Evolutionary conservation across 192 early-diverging fungal species (phyloP), one percentile per base, ranked within the genome.

Genomic region (Rhizophagus prolifer): DNA sequence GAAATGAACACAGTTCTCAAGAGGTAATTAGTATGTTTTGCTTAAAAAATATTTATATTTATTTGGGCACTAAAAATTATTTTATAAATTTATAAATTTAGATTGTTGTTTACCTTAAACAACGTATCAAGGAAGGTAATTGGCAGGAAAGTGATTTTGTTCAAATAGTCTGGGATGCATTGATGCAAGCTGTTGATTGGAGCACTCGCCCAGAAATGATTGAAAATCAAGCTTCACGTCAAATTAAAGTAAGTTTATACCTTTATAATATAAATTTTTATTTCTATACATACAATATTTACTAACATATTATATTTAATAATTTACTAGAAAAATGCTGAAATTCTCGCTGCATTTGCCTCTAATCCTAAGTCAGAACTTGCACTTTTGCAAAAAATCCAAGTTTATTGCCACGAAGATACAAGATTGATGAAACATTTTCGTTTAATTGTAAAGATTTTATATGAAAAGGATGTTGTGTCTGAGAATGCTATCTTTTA

Each of bases 401-500:
- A 98, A 86, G 81, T 89, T 63, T 88, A 90, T 79, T 94, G 91
- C 81, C 95, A 96, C 83, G 92, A 93, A 76, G 93, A 98, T 83
- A 91, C 93, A 7, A 92, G 92, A 65, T 90, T 98, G 75, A 91
- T 91, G 63, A 96, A 95, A 88, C 86, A 89, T 79, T 98, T 94
- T 87, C 89, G 92, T 71, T 86, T 88, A 76, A 94, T 97, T 58
- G 88, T 95, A 63, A 87, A 91, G 62, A 82, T 87, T 36, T 86
- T 98, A 70, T 98, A 98, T 90, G 90, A 95, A 81, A 85, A 92
- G 69, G 97, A 97, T 76, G 94, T 95, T 41, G 82, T 98, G 26
- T 95, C 95, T 7, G 96, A 96, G 75, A 92, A 88, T 73, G 95
- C 95, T 50, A 94, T 98, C 75, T 81, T 97, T 30, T 98, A 96